Evolutionary conservation across 2,329 filamentous ascomycete genomes (phyloP), one percentile per base, ranked within the genome.

Genomic region (Alternaria brassicicola): DNA sequence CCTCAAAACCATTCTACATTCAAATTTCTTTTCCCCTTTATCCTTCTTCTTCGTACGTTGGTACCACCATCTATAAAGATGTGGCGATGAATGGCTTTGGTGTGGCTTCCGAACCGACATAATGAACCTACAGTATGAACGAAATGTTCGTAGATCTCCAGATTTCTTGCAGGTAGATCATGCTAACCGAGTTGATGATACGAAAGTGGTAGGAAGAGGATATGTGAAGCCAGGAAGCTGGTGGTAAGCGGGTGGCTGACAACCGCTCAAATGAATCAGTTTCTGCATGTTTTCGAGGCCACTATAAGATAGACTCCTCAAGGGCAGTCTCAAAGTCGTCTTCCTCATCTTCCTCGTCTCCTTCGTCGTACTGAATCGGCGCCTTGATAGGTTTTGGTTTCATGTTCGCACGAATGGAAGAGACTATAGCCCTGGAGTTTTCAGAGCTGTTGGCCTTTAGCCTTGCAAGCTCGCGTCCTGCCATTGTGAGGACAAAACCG

Each of bases 401-500:
- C 64, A 78, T 61, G 12, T 64, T 68, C 0, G 59, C 55, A 42
- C 67, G 71, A n/a, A 78, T 71, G 0, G 17, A 17, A 7, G 56
- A 35, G 0, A 64, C 55, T 3, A 79, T 51, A 7, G 33, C 19
- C 4, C 63, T 57, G 2, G 68, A 61, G 17, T 48, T 46, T 1
- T 55, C 46, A 3, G 36, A 41, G 10, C 43, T 38, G 3, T 52
- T 23, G 1, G 71, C 69, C 52, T 82, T 81, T 15, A 81, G 55
- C 21, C 66, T 57, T 9, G 72, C 75, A 3, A 82, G 67, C 55
- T 81, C 76, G 12, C 61, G 56, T 6, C 80, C 80, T 0, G 80
- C 80, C 62, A 81, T 74, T 23, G 65, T 59, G 45, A 76, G 80
- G 0, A 78, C 70, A 28, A 82, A 75, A 0, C 62, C 61, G 6